A percentile compares a stretch with the other conserved stretches of the same genome.
These are phyloP conservation scores for Pisolithus thermaeus DNA, from an alignment of 1,284 basidiomycete species.

Conservation along the genomic window DNA sequence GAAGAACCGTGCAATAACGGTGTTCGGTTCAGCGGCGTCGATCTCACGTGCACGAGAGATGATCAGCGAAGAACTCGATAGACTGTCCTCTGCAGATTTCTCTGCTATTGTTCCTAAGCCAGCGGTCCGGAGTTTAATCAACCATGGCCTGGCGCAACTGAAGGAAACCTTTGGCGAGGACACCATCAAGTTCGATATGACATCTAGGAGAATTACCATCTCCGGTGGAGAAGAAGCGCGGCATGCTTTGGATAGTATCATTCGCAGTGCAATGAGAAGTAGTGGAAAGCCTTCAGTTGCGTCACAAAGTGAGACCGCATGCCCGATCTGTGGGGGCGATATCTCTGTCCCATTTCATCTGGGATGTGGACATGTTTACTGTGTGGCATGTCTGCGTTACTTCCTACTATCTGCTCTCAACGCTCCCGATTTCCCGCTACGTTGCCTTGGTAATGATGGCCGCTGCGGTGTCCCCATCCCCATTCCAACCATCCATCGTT, in stretches of 20 bases:
- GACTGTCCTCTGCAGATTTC: slow-evolving; percentile 36
- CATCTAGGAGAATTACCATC: slow-evolving; percentile 35
- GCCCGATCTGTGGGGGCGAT: slow-evolving; percentile 43
- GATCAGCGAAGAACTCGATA: slow-evolving; percentile 38
- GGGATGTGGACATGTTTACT: slow-evolving; percentile 41
- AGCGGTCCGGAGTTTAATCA: slow-evolving; percentile 44
- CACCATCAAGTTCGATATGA: slow-evolving; percentile 38
- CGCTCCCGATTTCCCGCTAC: slow-evolving; percentile 35
- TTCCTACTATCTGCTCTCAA: slow-evolving; percentile 34
- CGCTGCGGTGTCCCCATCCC: slow-evolving; percentile 38
- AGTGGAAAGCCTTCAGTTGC: slow-evolving; percentile 9
- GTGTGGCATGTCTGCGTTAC: slow-evolving; percentile 40
- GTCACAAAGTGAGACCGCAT: slow-evolving; percentile 17
- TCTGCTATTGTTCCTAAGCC: slow-evolving; percentile 30
- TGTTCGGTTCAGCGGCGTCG: slow-evolving; percentile 34
- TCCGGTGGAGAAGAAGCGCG: slow-evolving; percentile 45
- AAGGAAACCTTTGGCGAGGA: slow-evolving; percentile 47
- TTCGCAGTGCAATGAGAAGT: slow-evolving; percentile 33
- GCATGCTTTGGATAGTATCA: slow-evolving; percentile 37
- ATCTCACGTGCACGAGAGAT: slow-evolving; percentile 34
- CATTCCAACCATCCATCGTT: slow-evolving; percentile 37
- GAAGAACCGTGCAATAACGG: slow-evolving; percentile 34
- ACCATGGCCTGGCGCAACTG: slow-evolving; percentile 34
- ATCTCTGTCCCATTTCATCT: slow-evolving; percentile 19
- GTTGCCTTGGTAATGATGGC: slow-evolving; percentile 27